Base-by-base conservation (phyloP, 2,329 filamentous ascomycete genomes). In the Trichoderma citrinoviride region DNA sequence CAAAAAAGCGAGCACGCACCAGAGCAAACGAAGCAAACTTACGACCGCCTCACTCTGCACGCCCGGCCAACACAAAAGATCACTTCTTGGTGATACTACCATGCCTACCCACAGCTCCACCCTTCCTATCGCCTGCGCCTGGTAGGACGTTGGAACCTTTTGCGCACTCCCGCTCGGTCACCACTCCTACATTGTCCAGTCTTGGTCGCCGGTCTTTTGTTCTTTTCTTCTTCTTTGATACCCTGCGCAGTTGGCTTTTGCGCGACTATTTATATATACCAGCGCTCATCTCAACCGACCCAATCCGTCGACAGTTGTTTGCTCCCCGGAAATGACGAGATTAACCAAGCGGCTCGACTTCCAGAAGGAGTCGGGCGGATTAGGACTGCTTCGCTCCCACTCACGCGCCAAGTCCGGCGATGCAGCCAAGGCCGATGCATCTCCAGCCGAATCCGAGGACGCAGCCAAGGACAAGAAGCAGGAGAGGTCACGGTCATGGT, bases 401-500 rank as follows among this genome's bases (percentile, higher is more conserved):
- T 62, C 60, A 23, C 49, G 49, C 25, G 49, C 60, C 60, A 62
- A 46, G 47, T 33, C 60, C 5, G 15, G 19, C 53, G 25, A 52
- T 23, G 7, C 43, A 37, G 37, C 27, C 46, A 62, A 62, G 60
- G 40, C 44, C n/a, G 37, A 54, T 33, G 47, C 15, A 14, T 47
- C 53, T n/a, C 14, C 41, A 33, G 40, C 47, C 19, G 29, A 56
- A 29, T 43, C 44, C 10, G 53, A 63, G 17, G 60, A 41, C 15
- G 27, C 58, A 27, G 52, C 37, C 7, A 29, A 43, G 50, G 64
- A 66, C 27, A 47, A 63, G n/a, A 54, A 64, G 49, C 62, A 64
- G n/a, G 37, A 53, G 27, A 56, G 55, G 25, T 60, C 65, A 7
- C 55, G 58, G 29, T 66, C 65, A n/a, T 66, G 65, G 65, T 57